These are phyloP conservation scores for Dissophora ornata DNA, from an alignment of 192 early-diverging fungal species.

Conservation along the genomic window DNA sequence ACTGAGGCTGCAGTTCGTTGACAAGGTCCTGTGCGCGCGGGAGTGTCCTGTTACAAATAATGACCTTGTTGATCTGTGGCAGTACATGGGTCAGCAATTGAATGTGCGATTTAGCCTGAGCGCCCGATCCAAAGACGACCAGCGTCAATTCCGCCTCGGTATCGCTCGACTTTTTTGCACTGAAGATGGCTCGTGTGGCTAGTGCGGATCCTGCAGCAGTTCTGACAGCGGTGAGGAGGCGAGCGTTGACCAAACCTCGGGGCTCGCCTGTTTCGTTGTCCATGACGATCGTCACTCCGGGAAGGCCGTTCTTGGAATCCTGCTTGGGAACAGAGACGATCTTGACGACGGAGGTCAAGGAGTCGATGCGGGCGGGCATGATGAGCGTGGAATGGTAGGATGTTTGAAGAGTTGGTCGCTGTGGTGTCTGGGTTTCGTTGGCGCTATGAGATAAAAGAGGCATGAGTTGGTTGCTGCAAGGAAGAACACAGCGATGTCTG, in stretches of 20 bases:
- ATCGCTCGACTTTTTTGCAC: background rate
- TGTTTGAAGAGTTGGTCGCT: slow-evolving; percentile 53
- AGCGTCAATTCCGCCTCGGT: slow-evolving; percentile 21
- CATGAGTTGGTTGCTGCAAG: background rate
- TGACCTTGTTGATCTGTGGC: slow-evolving; percentile 50
- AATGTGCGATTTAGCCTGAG: slow-evolving; percentile 62
- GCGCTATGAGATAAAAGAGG: background rate
- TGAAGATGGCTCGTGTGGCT: slow-evolving; percentile 54
- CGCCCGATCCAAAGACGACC: slow-evolving; percentile 64
- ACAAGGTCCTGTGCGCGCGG: slow-evolving; percentile 46
- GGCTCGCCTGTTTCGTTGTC: slow-evolving; percentile 58
- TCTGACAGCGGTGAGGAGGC: slow-evolving; percentile 57
- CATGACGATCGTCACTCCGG: slow-evolving; percentile 56
- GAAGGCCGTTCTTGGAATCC: slow-evolving; percentile 57
- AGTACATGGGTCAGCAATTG: slow-evolving; percentile 58
- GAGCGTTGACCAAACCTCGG: slow-evolving; percentile 60
- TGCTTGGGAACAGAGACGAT: slow-evolving; percentile 59
- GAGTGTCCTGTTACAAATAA: slow-evolving; percentile 60
- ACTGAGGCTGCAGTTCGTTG: slow-evolving; percentile 19
- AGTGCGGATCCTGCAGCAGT: slow-evolving; percentile 67
- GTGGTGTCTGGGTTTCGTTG: slow-evolving; percentile 57
- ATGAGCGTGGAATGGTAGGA: slow-evolving; percentile 52
- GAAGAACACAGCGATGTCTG: no score
- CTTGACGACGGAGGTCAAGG: slow-evolving; percentile 57
- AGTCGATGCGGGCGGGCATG: slow-evolving; percentile 63